Percentiles rank a stretch among this genome's conserved stretches.
phyloP scores from a whole-genome alignment of 139 green algal species.

The Bryopsis sp. region DNA sequence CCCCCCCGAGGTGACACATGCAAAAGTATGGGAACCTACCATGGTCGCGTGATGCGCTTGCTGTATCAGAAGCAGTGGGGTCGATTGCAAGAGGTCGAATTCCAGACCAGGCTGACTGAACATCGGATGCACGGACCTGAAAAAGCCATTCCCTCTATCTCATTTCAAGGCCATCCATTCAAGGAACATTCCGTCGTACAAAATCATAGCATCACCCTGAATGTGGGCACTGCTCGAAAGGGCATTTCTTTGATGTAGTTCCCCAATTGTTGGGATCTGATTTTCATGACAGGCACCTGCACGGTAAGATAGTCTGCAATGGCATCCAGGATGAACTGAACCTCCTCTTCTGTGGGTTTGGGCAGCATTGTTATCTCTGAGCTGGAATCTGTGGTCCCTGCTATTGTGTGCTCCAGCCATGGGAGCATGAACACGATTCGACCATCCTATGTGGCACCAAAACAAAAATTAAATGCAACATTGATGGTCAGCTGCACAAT shows the following conservation, averaged over 20 bases:
- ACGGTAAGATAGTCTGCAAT: slow-evolving; percentile 84
- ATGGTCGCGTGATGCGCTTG: slow-evolving; percentile 11
- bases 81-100: slow-evolving; percentile 83
- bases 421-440: slow-evolving; percentile 96
- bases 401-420: slow-evolving; percentile 74
- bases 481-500: no score
- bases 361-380: slow-evolving; percentile 57
- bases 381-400: slow-evolving; percentile 79
- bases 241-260: no score
- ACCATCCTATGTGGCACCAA: no score
- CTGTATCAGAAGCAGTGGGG: slow-evolving; percentile 42
- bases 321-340: slow-evolving; percentile 90
- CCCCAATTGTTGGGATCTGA: not conserved
- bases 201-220: no score
- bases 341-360: slow-evolving; percentile 62
- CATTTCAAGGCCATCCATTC: not conserved
- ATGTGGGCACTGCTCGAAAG: no score
- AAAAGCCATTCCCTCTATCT: not conserved
- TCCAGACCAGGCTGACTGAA: slow-evolving; percentile 85
- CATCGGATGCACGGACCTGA: slow-evolving; percentile 69
- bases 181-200: not conserved
- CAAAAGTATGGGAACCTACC: no score
- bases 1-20: no score
- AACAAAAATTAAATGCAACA: no score
- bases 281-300: slow-evolving; percentile 33